Percentiles rank a stretch among this genome's conserved stretches.
Conservation (phyloP, 768 basidiomycete genomes). For the Sarcodon aspratus region DNA sequence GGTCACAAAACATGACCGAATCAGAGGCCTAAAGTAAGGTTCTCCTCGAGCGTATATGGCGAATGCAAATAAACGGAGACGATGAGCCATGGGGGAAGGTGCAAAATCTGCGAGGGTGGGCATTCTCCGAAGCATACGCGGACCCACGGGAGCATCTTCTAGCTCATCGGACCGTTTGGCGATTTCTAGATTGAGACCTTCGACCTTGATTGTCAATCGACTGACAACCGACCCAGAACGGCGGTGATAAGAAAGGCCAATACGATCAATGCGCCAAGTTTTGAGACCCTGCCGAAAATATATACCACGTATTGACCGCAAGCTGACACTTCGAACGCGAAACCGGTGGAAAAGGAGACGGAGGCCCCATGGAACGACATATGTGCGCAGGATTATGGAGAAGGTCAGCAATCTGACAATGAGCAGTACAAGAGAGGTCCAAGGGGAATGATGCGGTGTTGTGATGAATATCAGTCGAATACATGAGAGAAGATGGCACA, state of each 20-base stretch:
- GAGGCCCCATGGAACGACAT: slow-evolving; percentile 55
- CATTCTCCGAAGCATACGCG: background rate
- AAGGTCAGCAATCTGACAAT: slow-evolving; percentile 38
- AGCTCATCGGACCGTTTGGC: slow-evolving; percentile 12
- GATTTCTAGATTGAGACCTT: slow-evolving; percentile 48
- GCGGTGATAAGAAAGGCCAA: slow-evolving; percentile 46
- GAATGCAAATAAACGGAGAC: slow-evolving; percentile 19
- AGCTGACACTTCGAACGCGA: slow-evolving; percentile 61
- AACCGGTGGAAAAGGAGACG: slow-evolving; percentile 44
- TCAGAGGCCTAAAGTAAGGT: slow-evolving; percentile 48
- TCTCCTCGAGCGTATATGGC: slow-evolving; percentile 34
- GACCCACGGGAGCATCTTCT: background rate
- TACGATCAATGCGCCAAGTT: slow-evolving; percentile 55
- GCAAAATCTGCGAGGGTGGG: slow-evolving; percentile 27
- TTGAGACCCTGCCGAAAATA: slow-evolving; percentile 47
- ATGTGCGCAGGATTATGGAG: slow-evolving; percentile 50
- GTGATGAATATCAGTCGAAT: too few species aligned
- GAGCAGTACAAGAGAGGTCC: slow-evolving; percentile 35
- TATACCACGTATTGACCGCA: slow-evolving; percentile 68
- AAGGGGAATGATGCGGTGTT: slow-evolving; percentile 7
- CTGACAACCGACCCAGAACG: slow-evolving; percentile 36
- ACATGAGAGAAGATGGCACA: too few species aligned
- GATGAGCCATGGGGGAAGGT: slow-evolving; percentile 23
- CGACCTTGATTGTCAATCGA: slow-evolving; percentile 50
- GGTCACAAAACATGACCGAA: slow-evolving; percentile 43